These are phyloP conservation scores for Fomes fomentarius DNA, from an alignment of 1,284 basidiomycete species.

Conservation along the genomic window DNA sequence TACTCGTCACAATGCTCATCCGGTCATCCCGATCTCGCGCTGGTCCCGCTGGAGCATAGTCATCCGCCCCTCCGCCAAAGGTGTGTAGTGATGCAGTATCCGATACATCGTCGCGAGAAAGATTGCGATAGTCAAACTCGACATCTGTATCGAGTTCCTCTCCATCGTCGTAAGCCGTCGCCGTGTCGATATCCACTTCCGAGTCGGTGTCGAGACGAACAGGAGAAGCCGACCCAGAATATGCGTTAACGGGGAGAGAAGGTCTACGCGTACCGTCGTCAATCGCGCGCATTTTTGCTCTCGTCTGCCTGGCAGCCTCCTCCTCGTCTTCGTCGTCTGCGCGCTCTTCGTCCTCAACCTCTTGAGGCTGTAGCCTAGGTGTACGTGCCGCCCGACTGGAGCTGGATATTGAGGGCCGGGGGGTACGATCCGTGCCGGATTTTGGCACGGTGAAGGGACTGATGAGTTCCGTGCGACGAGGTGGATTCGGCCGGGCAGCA, in stretches of 20 bases:
- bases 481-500: conserved; percentile 30
- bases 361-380: conserved; percentile 19
- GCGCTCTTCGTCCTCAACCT: conserved; percentile 31
- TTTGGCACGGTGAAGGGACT: conserved; percentile 35
- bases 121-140: conserved; percentile 35
- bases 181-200: conserved; percentile 27
- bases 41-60: conserved; percentile 16
- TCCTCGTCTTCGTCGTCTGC: conserved; percentile 40
- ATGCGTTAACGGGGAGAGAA: conserved; percentile 43
- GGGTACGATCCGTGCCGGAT: conserved; percentile 37
- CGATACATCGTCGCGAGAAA: conserved; percentile 30
- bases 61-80: conserved; percentile 39
- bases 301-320: conserved; percentile 33
- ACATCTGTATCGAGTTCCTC: conserved; percentile 43
- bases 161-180: conserved; percentile 18
- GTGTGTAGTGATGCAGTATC: conserved; percentile 56
- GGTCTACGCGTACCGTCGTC: conserved; percentile 50
- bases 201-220: conserved; percentile 18
- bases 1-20: conserved; percentile 38
- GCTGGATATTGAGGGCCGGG: conserved; percentile 39
- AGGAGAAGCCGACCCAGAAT: conserved; percentile 15
- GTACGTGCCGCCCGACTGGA: conserved; percentile 27
- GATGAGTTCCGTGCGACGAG: conserved; percentile 30
- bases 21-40: conserved; percentile 19
- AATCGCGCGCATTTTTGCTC: conserved; percentile 50